Conservation (phyloP, 768 basidiomycete genomes). For the Tulasnella sp. region DNA sequence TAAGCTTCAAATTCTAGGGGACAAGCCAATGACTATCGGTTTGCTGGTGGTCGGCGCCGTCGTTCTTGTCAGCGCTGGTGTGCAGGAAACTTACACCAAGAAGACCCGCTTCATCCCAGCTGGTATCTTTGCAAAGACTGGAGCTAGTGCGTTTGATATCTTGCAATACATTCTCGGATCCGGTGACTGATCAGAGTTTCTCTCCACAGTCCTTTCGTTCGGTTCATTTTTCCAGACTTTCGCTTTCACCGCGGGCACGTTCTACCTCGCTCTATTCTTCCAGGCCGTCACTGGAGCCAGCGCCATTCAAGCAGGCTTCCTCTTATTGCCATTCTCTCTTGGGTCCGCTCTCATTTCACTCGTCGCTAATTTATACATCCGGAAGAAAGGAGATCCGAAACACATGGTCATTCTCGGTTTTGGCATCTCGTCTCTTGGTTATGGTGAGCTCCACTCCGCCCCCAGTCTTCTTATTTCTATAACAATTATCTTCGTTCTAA, state of each 20-base stretch:
- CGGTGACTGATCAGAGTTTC: background rate
- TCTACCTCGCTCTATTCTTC: slow-evolving; percentile 75
- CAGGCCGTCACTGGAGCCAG: slow-evolving; percentile 68
- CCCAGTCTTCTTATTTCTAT: slow-evolving; percentile 3
- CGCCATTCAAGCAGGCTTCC: slow-evolving; percentile 65
- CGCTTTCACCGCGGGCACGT: slow-evolving; percentile 76
- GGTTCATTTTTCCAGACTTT: slow-evolving; percentile 76
- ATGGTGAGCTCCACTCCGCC: slow-evolving; percentile 44
- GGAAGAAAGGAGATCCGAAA: slow-evolving; percentile 49
- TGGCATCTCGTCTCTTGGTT: slow-evolving; percentile 57
- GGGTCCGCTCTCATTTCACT: slow-evolving; percentile 79
- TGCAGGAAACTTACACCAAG: slow-evolving; percentile 45
- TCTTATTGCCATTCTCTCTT: slow-evolving; percentile 74
- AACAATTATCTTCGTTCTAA: slow-evolving; percentile 18
- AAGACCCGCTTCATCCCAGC: slow-evolving; percentile 6
- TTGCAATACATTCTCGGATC: background rate
- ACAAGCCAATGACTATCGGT: slow-evolving; percentile 49
- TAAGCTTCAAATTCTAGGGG: slow-evolving; percentile 44
- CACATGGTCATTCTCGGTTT: slow-evolving; percentile 56
- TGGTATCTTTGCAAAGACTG: slow-evolving; percentile 11
- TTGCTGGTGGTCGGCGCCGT: slow-evolving; percentile 50
- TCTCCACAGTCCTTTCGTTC: slow-evolving; percentile 25
- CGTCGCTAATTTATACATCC: slow-evolving; percentile 79
- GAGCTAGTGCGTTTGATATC: slow-evolving; percentile 66
- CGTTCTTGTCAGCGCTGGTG: slow-evolving; percentile 49